phyloP scores from a whole-genome alignment of 2,329 filamentous ascomycete species.

The Aspergillus alliaceus region DNA sequence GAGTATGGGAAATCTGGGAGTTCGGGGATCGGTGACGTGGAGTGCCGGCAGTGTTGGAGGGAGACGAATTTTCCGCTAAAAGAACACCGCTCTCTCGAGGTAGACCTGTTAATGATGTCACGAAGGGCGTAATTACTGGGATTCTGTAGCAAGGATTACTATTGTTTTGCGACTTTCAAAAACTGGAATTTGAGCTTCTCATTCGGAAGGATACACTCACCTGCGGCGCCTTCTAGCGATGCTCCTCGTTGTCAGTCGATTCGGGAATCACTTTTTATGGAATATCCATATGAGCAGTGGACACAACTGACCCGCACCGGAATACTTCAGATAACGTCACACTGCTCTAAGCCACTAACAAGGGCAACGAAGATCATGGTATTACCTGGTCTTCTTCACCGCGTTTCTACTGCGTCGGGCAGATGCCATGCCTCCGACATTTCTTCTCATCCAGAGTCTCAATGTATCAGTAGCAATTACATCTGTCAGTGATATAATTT shows the following conservation, averaged over 20 bases:
- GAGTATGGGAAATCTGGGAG: constrained; percentile 47
- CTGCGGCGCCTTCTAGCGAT: neutral
- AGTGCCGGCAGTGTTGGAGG: constrained; percentile 42
- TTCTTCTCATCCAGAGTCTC: neutral
- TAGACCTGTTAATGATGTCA: neutral
- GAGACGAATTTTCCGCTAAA: constrained; percentile 44
- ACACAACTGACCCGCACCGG: neutral
- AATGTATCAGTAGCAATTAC: neutral
- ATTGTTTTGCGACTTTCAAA: neutral
- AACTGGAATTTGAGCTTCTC: neutral
- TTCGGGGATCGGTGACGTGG: constrained; percentile 46
- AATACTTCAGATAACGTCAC: too few relatives aligned
- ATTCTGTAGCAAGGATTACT: neutral
- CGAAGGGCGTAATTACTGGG: neutral
- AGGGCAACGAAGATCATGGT: neutral
- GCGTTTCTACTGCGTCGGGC: neutral
- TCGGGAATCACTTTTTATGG: neutral
- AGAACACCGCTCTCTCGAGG: neutral
- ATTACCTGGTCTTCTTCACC: neutral
- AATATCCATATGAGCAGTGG: neutral
- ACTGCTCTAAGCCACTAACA: neutral
- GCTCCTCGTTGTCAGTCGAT: neutral
- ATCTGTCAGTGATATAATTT: neutral
- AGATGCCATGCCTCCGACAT: neutral
- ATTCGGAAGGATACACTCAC: neutral